Evolutionary conservation across 2,329 filamentous ascomycete genomes (phyloP), one percentile per base, ranked within the genome.

Genomic region (Lecanoromycetidae sp.): DNA sequence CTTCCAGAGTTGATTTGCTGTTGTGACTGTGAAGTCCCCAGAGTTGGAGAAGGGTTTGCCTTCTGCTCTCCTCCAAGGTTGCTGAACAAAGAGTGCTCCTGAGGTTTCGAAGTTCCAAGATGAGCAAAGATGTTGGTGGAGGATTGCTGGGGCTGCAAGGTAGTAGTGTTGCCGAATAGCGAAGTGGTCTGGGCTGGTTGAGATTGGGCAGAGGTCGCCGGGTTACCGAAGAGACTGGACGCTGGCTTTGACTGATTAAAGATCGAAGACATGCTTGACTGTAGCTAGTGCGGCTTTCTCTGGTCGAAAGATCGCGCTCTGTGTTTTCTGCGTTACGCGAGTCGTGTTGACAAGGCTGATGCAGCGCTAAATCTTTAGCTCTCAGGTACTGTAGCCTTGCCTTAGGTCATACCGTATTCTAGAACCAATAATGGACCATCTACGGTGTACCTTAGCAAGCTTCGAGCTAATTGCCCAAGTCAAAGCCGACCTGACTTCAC

Each of bases 111-210:
- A 23, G 40, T 46, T n/a, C 37, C 38, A 22, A 47, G 44, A 43
- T 49, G 54, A 33, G 33, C 45, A 37, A 53, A 53, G 29, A 52
- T 34, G 43, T 35, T 50, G 29, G 26, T 30, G 23, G 32, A 17
- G 22, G 43, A 25, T 27, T 46, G 39, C 19, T 50, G 38, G 22
- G 41, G 26, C 35, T 48, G 39, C 20, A 39, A 48, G 38, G 13
- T 29, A 10, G 35, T 32, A 13, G 30, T 15, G 20, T 33, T 48
- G 15, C 49, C 41, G 29, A 51, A 51, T 3, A 48, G 26, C 17
- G 27, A 40, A 26, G 43, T 46, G 13, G 48, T 46, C 30, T 40
- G 44, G n/a, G 48, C 36, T n/a, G 48, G 13, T 33, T 38, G 30
- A 26, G 43, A 38, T 37, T 41, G 48, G n/a, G 32, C 37, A 5